Base-by-base conservation (phyloP, 768 basidiomycete species). In the Amanita pseudoporphyria region DNA sequence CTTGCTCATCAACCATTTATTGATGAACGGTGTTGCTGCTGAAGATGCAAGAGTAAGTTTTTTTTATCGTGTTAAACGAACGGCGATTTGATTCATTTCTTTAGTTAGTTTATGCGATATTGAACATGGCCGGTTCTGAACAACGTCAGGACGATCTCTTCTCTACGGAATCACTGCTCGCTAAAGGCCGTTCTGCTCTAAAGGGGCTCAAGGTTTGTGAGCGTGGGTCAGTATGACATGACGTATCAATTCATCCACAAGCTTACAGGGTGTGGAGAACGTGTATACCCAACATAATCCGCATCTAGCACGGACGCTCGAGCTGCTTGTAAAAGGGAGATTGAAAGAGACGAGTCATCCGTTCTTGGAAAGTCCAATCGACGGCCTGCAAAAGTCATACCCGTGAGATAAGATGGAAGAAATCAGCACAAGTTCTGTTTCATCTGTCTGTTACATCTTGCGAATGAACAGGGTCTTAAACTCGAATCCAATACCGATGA, bases 201-300 rank as follows among this genome's bases (percentile, higher is more conserved):
- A 97, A 97, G 62, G 96, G 96, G 5, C 71, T 99, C 41, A 96
- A 96, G 77, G 91, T 90, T 12, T 47, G 22, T 37, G 21, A 32
- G 35, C 32, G 7, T 28, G 31, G 33, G n/a, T n/a, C n/a, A n/a
- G n/a, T 37, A 26, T n/a, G 22, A 36, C 10, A 21, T 7, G n/a
- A 5, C 41, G 21, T n/a, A 30, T 7, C 31, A 9, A 31, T n/a
- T 7, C 35, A 24, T 18, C 40, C n/a, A n/a, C n/a, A n/a, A 33
- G 6, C 13, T 18, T n/a, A 16, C 3, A 94, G 90, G 96, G 96
- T 2, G 95, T 98, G 3, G 96, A 99, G 67, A 99, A 99, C 59
- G 94, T 98, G 13, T 99, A 97, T 63, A 99, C 92, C 49, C 96
- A 98, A 57, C 96, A 98, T 58, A 83, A 82, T 13, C 96, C 96